Evolutionary conservation across 2,329 filamentous ascomycete species (phyloP).

Genomic region (Sclerotiophoma versabilis): DNA sequence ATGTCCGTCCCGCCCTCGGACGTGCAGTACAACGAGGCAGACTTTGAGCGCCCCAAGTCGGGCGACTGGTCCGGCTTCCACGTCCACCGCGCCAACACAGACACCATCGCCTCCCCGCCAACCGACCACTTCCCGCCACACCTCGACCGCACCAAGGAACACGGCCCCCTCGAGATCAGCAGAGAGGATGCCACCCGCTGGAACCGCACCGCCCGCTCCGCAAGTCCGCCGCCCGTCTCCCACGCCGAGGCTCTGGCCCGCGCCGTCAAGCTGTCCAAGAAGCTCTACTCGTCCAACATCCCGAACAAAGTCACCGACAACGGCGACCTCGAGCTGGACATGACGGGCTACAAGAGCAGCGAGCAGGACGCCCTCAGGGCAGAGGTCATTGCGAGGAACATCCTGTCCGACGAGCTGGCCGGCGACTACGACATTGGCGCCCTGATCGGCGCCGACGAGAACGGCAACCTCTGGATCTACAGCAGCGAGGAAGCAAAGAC

Average conservation of each 20-base stretch:
- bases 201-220: conserved; percentile 60
- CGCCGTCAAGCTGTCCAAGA: conserved; percentile 83
- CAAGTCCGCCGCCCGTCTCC: conserved; percentile 78
- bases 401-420: conserved; percentile 89
- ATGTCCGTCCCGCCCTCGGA: conserved; percentile 38
- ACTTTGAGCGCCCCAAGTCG: conserved; percentile 37
- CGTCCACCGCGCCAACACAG: conserved; percentile 58
- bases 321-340: conserved; percentile 96
- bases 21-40: conserved; percentile 22
- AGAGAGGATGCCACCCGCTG: conserved; percentile 46
- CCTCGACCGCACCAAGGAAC: conserved; percentile 33
- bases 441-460: conserved; percentile 91
- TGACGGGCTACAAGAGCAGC: conserved; percentile 94
- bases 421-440: conserved; percentile 96
- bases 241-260: conserved; percentile 80
- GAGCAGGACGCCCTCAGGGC: conserved; percentile 91
- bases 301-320: conserved; percentile 89
- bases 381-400: conserved; percentile 90
- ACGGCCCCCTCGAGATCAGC: conserved; percentile 42
- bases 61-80: conserved; percentile 47
- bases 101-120: conserved; percentile 59
- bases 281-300: conserved; percentile 88
- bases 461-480: conserved; percentile 99
- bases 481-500: conserved; percentile 96
- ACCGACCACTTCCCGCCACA: conserved; percentile 48